Conservation (phyloP, 2,329 filamentous ascomycete genomes). For the Rhinocladiella mackenziei region DNA sequence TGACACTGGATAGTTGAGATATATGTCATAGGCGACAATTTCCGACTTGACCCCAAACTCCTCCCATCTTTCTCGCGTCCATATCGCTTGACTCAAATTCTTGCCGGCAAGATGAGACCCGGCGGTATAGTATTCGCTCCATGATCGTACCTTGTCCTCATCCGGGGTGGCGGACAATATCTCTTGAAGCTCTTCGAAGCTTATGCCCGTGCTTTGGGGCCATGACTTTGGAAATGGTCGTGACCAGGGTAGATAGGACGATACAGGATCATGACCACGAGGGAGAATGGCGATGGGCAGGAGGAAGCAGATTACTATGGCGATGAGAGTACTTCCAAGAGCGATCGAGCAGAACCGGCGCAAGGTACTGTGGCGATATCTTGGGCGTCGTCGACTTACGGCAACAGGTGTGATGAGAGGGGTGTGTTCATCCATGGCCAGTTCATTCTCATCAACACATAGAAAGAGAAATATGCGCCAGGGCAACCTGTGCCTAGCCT, state of each 20-base stretch:
- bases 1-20: conserved; percentile 71
- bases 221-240: conserved; percentile 40
- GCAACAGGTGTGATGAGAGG: conserved; percentile 41
- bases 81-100: conserved; percentile 71
- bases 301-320: conserved; percentile 41
- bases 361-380: conserved; percentile 39
- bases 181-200: conserved; percentile 53
- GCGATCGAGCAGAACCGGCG: conserved; percentile 42
- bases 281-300: conserved; percentile 38
- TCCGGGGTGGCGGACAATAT: conserved; percentile 54
- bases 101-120: conserved; percentile 73
- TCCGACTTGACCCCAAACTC: conserved; percentile 60
- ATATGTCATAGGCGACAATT: conserved; percentile 69
- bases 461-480: background rate
- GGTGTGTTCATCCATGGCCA: conserved; percentile 32
- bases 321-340: conserved; percentile 38
- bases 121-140: conserved; percentile 73
- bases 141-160: conserved; percentile 58
- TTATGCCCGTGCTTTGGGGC: conserved; percentile 45
- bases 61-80: conserved; percentile 71
- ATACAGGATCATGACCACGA: conserved; percentile 36
- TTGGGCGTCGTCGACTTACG: conserved; percentile 38
- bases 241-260: conserved; percentile 41
- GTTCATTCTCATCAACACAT: conserved; percentile 1
- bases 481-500: too few species aligned